Conservation (phyloP, 257 asterid species). For the Euphrasia confusa region DNA sequence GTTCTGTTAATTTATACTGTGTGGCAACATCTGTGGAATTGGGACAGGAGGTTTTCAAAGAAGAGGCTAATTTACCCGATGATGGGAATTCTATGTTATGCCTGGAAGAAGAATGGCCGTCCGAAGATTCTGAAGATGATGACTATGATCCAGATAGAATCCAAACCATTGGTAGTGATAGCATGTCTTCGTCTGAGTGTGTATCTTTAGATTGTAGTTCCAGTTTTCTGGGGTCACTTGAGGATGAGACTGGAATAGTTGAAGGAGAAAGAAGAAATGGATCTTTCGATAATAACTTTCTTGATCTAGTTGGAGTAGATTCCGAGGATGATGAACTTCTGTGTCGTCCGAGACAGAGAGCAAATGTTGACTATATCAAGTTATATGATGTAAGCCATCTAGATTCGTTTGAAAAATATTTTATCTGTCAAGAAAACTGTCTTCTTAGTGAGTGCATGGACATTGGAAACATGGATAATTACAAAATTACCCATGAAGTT, state of each 20-base stretch:
- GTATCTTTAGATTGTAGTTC: slow-evolving; percentile 56
- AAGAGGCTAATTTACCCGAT: slow-evolving; percentile 80
- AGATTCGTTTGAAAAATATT: slow-evolving; percentile 10
- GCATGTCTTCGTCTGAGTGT: slow-evolving; percentile 40
- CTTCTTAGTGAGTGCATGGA: slow-evolving; percentile 12
- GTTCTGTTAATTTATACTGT: slow-evolving; percentile 23
- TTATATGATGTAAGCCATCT: slow-evolving; percentile 70
- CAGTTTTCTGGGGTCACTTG: slow-evolving; percentile 68
- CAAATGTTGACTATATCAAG: slow-evolving; percentile 72
- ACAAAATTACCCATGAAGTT: background rate
- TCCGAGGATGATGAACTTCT: slow-evolving; percentile 58
- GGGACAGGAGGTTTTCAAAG: slow-evolving; percentile 79
- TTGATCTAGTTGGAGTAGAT: slow-evolving; percentile 39
- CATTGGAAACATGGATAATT: slow-evolving; percentile 8
- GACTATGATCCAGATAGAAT: slow-evolving; percentile 82
- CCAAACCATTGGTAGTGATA: slow-evolving; percentile 40
- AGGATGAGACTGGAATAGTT: slow-evolving; percentile 52
- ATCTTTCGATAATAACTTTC: slow-evolving; percentile 32
- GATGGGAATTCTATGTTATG: slow-evolving; percentile 46
- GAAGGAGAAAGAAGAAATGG: slow-evolving; percentile 28
- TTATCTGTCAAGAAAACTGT: slow-evolving; percentile 5
- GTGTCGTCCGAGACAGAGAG: slow-evolving; percentile 64
- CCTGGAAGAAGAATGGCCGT: slow-evolving; percentile 85
- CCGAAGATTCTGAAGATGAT: slow-evolving; percentile 92
- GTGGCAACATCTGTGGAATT: slow-evolving; percentile 16